Evolutionary conservation across 2,329 filamentous ascomycete genomes (phyloP).

Genomic region (Chalaropsis ovoidea): DNA sequence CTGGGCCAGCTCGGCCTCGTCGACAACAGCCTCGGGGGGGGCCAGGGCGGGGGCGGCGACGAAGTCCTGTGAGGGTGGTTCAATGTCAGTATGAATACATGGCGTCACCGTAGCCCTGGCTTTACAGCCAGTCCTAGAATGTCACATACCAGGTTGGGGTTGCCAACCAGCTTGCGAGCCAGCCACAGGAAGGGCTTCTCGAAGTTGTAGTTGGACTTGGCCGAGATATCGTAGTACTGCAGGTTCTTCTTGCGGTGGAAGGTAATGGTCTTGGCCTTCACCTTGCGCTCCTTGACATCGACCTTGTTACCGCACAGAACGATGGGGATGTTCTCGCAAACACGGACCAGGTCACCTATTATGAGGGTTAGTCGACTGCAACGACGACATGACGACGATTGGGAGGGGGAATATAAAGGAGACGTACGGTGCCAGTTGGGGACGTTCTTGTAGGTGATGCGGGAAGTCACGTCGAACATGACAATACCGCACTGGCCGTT

Average conservation of each 20-base stretch:
- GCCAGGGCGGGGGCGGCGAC: slow-evolving; percentile 91
- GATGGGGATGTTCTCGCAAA: slow-evolving; percentile 98
- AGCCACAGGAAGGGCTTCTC: slow-evolving; percentile 99
- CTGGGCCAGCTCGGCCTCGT: slow-evolving; percentile 67
- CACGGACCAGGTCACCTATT: slow-evolving; percentile 88
- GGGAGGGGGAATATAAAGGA: not conserved
- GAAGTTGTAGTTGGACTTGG: slow-evolving; percentile 99
- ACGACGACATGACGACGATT: not conserved
- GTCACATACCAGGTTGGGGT: slow-evolving; percentile 63
- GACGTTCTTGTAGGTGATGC: slow-evolving; percentile 99
- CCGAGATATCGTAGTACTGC: slow-evolving; percentile 99
- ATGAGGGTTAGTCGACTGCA: slow-evolving; percentile 1
- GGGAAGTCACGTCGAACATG: slow-evolving; percentile 99
- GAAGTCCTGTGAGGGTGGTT: slow-evolving; percentile 58
- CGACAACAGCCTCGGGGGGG: slow-evolving; percentile 82
- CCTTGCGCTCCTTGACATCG: slow-evolving; percentile 99
- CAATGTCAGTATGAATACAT: not conserved
- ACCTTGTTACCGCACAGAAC: slow-evolving; percentile 99
- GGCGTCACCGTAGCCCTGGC: not conserved
- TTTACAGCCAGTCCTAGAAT: not conserved
- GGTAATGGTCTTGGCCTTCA: slow-evolving; percentile 99
- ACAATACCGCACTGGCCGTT: slow-evolving; percentile 99
- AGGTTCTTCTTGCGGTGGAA: slow-evolving; percentile 99
- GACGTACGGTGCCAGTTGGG: slow-evolving; percentile 99
- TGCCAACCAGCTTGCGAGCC: slow-evolving; percentile 94